A percentile compares a stretch with the other conserved stretches of the same genome.
These are phyloP conservation scores for Lipomyces yamadae DNA, from an alignment of 805 yeast species.

Conservation along the genomic window DNA sequence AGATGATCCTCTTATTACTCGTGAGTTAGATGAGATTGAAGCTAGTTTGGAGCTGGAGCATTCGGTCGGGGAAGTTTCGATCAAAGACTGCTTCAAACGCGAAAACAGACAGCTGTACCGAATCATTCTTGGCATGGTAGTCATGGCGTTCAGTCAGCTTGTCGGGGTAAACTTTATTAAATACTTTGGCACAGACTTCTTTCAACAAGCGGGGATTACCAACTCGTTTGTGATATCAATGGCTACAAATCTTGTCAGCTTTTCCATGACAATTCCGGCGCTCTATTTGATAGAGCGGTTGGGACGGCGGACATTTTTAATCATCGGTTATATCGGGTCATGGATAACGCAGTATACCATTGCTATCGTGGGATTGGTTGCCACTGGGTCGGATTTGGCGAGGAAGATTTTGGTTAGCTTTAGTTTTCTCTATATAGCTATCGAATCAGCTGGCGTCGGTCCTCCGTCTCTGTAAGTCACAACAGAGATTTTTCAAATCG, in stretches of 20 bases:
- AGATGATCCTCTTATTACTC: constrained; percentile 53
- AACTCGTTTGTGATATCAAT: constrained; percentile 75
- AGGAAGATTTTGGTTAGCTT: constrained; percentile 58
- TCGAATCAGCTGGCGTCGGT: constrained; percentile 85
- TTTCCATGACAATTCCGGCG: constrained; percentile 81
- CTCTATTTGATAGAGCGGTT: constrained; percentile 73
- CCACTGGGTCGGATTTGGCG: constrained; percentile 50
- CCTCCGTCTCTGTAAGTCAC: constrained; percentile 64
- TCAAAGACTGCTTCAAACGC: constrained; percentile 43
- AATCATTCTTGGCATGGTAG: constrained; percentile 65
- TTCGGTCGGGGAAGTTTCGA: constrained; percentile 21
- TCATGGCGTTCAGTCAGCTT: constrained; percentile 87
- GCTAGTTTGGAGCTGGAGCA: constrained; percentile 56
- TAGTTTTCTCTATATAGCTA: constrained; percentile 66
- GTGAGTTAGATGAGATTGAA: constrained; percentile 55
- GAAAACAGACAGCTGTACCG: constrained; percentile 38
- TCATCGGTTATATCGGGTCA: constrained; percentile 81
- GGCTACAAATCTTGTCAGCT: constrained; percentile 81
- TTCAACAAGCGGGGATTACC: constrained; percentile 64
- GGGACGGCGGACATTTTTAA: constrained; percentile 74
- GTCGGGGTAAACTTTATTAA: constrained; percentile 90
- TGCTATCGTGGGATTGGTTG: constrained; percentile 62
- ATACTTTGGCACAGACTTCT: constrained; percentile 85
- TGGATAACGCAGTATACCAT: constrained; percentile 65
- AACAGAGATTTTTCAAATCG: background rate